Evolutionary conservation across 139 green algal species (phyloP).

Genomic region (Auxenochlorella protothecoides): DNA sequence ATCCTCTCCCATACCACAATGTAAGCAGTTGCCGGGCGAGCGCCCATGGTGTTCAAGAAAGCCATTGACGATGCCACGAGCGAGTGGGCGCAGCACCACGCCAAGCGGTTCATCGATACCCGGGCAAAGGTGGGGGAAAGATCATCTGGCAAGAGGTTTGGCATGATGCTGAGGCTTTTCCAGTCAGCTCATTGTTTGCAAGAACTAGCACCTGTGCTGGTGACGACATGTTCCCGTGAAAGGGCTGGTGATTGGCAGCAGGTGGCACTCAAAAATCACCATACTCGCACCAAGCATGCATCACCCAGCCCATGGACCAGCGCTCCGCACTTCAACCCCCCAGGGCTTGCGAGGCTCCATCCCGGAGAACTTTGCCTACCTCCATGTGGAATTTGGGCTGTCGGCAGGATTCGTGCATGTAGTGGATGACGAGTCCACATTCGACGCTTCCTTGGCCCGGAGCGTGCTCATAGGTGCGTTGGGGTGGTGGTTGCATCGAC

Average conservation of each 20-base stretch:
- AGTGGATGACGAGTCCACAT: conserved; percentile 85
- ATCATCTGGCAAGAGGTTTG: background rate
- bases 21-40: conserved; percentile 8
- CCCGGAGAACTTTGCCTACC: conserved; percentile 91
- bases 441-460: conserved; percentile 61
- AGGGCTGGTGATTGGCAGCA: too few relatives aligned
- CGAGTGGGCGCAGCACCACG: conserved; percentile 89
- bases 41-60: conserved; percentile 30
- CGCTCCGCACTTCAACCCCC: too few relatives aligned
- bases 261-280: too few relatives aligned
- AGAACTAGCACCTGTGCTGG: too few relatives aligned
- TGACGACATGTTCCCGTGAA: too few relatives aligned
- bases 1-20: background rate
- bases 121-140: conserved; percentile 41
- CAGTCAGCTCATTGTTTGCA: too few relatives aligned
- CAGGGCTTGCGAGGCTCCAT: conserved; percentile 77
- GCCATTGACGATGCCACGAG: conserved; percentile 71
- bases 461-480: conserved; percentile 49
- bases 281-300: too few relatives aligned
- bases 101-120: conserved; percentile 85
- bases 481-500: too few relatives aligned
- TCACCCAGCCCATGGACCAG: too few relatives aligned
- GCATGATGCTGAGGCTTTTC: background rate
- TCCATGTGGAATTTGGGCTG: conserved; percentile 78
- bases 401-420: conserved; percentile 76